Conservation (phyloP, 805 yeast genomes). For the Saccharomycopsis fibuligera region DNA sequence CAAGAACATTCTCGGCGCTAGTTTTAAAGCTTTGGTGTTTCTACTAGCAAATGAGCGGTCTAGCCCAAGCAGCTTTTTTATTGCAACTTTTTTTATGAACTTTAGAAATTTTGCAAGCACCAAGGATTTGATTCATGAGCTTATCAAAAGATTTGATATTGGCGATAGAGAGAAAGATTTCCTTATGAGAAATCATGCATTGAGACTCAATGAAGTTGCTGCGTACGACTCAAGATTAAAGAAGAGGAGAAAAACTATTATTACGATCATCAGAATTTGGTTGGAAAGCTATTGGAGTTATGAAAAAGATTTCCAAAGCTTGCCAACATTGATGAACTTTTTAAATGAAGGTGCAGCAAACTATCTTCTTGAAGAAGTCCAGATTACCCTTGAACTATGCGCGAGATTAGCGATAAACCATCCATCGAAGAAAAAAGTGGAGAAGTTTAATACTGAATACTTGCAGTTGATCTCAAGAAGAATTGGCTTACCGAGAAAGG, state of each 20-base stretch:
- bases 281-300: conserved; percentile 84
- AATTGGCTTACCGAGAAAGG: conserved; percentile 22
- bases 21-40: conserved; percentile 61
- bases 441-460: conserved; percentile 9
- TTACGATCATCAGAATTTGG: conserved; percentile 74
- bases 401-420: conserved; percentile 54
- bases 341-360: conserved; percentile 70
- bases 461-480: conserved; percentile 19
- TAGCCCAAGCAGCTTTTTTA: conserved; percentile 61
- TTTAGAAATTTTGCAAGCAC: conserved; percentile 68
- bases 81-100: conserved; percentile 70
- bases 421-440: conserved; percentile 26
- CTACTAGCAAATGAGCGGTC: conserved; percentile 58
- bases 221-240: conserved; percentile 38
- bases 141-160: conserved; percentile 60
- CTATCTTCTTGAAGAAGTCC: conserved; percentile 59
- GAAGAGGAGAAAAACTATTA: conserved; percentile 60
- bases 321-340: conserved; percentile 70
- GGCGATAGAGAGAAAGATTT: conserved; percentile 26
- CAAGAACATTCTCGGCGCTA: conserved; percentile 57
- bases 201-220: conserved; percentile 9
- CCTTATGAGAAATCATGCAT: conserved; percentile 6
- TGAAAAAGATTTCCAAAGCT: conserved; percentile 47
- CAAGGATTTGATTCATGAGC: conserved; percentile 58
- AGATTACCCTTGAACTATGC: conserved; percentile 53